Base-by-base conservation (phyloP, 192 early-diverging fungal genomes). In the Rhizophagus clarus region DNA sequence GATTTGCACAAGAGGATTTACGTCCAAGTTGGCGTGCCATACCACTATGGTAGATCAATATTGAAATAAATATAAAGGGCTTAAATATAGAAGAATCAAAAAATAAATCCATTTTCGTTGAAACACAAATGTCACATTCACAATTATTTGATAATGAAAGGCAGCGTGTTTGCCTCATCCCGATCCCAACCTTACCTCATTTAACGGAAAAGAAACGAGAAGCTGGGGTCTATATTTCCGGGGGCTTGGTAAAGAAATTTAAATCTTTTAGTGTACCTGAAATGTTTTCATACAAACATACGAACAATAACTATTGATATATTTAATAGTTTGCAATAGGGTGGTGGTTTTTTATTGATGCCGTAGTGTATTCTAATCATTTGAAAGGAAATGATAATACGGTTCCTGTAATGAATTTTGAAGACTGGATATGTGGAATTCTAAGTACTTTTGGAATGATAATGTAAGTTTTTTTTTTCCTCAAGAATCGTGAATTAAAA, bases 301-400 rank as follows among this genome's bases (percentile, higher is more conserved):
- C 8, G 0, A 5, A 7, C 37, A 40, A 8, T 40, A 40, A 40
- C 37, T 60, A 51, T 17, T 26, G 9, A 42, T n/a, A 34, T 29
- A 3, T 29, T 49, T 40, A 15, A 61, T 79, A 90, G 89, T 86
- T 90, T 79, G 89, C 88, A 3, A 70, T 89, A 61, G 89, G 89
- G 15, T 90, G 89, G 89, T 90, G 89, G 89, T 84, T 87, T 34
- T 90, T 90, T 80, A 84, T 90, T n/a, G 89, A 90, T 72, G 87
- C 88, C 24, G 83, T 88, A 28, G 85, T 85, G 26, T 71, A 77
- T 51, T 84, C 88, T n/a, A 69, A 66, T 31, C 73, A 60, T 20
- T 32, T 61, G 37, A 72, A 83, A 42, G 79, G 76, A 17, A 79
- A 83, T 5, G 10, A 42, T 9, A 81, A 83, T 3, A 77, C 45